Conservation (phyloP, 805 yeast genomes). For the Teunomyces stri region DNA sequence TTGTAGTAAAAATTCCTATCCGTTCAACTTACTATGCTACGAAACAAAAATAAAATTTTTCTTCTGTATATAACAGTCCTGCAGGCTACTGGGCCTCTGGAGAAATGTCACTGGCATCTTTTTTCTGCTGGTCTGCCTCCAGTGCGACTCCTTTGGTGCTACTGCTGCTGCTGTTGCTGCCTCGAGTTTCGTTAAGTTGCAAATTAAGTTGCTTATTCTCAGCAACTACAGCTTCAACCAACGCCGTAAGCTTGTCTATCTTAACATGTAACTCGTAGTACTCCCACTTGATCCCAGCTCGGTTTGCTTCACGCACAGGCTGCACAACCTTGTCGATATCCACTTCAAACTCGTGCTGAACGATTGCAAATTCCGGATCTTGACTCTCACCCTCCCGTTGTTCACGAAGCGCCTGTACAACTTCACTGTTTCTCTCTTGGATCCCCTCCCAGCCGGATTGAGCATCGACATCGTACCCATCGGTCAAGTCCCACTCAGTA, state of each 20-base stretch:
- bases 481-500: slow-evolving; percentile 79
- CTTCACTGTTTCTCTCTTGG: slow-evolving; percentile 38
- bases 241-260: slow-evolving; percentile 43
- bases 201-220: slow-evolving; percentile 21
- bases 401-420: slow-evolving; percentile 34
- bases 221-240: slow-evolving; percentile 38
- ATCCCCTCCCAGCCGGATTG: slow-evolving; percentile 35
- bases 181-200: not conserved
- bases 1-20: not conserved
- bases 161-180: no score
- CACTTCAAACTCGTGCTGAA: slow-evolving; percentile 47
- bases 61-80: not conserved
- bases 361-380: slow-evolving; percentile 67
- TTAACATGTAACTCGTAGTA: slow-evolving; percentile 52
- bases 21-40: not conserved
- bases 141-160: not conserved
- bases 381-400: slow-evolving; percentile 64
- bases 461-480: slow-evolving; percentile 56
- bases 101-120: not conserved
- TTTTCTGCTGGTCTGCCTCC: not conserved
- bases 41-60: not conserved
- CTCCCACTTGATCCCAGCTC: slow-evolving; percentile 63
- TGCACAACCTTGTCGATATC: slow-evolving; percentile 53
- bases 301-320: slow-evolving; percentile 56
- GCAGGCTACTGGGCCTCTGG: not conserved